Base-by-base conservation (phyloP, 257 asterid species). In the Solanum sparsipilum region DNA sequence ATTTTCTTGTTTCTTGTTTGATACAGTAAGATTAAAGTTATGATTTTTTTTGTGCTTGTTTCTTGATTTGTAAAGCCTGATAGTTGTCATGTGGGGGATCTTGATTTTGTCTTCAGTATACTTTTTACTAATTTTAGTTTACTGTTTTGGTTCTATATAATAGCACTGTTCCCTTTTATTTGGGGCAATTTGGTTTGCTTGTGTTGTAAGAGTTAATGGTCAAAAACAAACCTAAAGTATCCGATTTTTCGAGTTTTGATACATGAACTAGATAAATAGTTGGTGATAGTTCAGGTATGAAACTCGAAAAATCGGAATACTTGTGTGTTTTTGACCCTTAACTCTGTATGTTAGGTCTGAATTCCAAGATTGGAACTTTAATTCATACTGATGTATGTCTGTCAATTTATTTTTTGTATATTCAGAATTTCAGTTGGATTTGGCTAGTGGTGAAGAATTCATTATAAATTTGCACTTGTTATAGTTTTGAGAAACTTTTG, bases 371-470 rank as follows among this genome's bases (percentile, higher is more conserved):
- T 75, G 41, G 71, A 86, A 70, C 81, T 86, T 39, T 35, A n/a
- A 32, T 34, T 72, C 25, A 73, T 63, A 41, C 68, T 86, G 88
- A 86, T 63, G 32, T 48, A 12, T 29, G 25, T 70, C 70, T 86
- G 44, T 31, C 81, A 3, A n/a, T 85, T 44, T 32, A 18, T 25
- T 4, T 81, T 81, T 46, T 46, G 20, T 18, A 79, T 81, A 81
- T 71, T 41, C 88, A 86, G 84, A 73, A 72, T 32, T 81, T 29
- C 68, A 46, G 70, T 73, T 86, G 88, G 70, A 31, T 86, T 86
- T 32, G 27, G 88, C 76, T 29, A 41, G 7, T 41, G 32, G 84
- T 25, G 65, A 76, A 76, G 84, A n/a, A 13, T 38, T 39, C 31
- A n/a, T n/a, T 36, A 20, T 39, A 52, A 76, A 63, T 78, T 88